Evolutionary conservation across 805 yeast genomes (phyloP).

Genomic region (Candida insectorum): DNA sequence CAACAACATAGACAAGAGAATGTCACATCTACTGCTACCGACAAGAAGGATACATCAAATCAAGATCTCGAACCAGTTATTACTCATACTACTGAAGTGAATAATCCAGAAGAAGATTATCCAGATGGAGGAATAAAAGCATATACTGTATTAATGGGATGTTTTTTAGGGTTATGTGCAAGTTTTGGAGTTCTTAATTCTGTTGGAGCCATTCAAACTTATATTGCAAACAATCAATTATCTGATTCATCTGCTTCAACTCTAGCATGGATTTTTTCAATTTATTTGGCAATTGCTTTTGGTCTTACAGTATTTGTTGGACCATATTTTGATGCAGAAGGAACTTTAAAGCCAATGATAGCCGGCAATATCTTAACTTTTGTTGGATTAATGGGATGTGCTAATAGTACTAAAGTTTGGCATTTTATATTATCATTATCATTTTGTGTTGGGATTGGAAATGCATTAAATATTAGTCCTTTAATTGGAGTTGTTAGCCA

Average conservation of each 20-base stretch:
- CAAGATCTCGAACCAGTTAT: not conserved
- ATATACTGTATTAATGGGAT: conserved; percentile 21
- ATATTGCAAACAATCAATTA: conserved; percentile 35
- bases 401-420: conserved; percentile 47
- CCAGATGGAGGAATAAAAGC: conserved; percentile 28
- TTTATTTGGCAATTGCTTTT: conserved; percentile 30
- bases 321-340: conserved; percentile 59
- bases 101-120: conserved; percentile 3
- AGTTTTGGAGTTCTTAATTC: conserved; percentile 32
- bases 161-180: conserved; percentile 23
- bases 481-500: conserved; percentile 60
- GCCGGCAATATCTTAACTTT: conserved; percentile 42
- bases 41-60: not conserved
- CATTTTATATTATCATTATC: conserved; percentile 55
- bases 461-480: conserved; percentile 60
- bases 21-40: not conserved
- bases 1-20: not conserved
- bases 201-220: conserved; percentile 38
- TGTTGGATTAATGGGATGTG: conserved; percentile 53
- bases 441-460: conserved; percentile 51
- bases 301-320: conserved; percentile 43
- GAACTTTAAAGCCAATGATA: conserved; percentile 46
- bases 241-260: conserved; percentile 24
- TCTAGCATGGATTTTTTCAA: conserved; percentile 40
- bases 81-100: not conserved